Evolutionary conservation across 2,329 filamentous ascomycete genomes (phyloP).

Genomic region (Aspergillus thermomutatus): DNA sequence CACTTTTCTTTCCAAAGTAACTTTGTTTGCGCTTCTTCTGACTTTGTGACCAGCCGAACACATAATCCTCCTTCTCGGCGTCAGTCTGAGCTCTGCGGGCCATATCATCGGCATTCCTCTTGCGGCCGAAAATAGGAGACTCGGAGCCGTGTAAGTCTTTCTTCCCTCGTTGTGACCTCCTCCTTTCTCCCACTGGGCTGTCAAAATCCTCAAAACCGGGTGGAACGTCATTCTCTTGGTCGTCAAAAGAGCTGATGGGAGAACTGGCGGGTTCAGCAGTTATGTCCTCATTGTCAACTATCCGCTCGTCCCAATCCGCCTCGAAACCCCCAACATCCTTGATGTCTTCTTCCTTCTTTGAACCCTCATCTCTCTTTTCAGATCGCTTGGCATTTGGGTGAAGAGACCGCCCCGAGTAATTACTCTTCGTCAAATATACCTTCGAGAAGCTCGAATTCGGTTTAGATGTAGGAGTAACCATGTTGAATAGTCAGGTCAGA

Average conservation of each 20-base stretch:
- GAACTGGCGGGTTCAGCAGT: background rate
- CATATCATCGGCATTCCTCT: conserved; percentile 11
- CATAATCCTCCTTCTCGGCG: conserved; percentile 5
- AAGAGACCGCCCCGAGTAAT: background rate
- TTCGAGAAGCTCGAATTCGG: background rate
- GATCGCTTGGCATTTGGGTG: background rate
- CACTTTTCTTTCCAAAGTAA: conserved; percentile 16
- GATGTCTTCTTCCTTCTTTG: background rate
- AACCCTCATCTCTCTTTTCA: background rate
- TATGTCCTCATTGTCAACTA: background rate
- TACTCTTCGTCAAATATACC: background rate
- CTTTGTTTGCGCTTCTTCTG: conserved; percentile 14
- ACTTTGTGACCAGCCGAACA: conserved; percentile 8
- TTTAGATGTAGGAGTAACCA: background rate
- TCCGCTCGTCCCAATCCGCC: background rate
- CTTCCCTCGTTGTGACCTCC: conserved; percentile 1
- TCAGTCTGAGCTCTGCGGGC: conserved; percentile 1
- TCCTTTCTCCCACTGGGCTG: background rate
- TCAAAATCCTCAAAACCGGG: background rate
- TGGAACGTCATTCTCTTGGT: background rate
- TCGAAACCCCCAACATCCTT: background rate
- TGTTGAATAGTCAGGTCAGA: background rate
- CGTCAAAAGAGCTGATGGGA: background rate
- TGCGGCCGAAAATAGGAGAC: conserved; percentile 9
- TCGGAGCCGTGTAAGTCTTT: conserved; percentile 3